Evolutionary conservation across 768 basidiomycete species (phyloP).

Genomic region (Kwoniella botswanensis): DNA sequence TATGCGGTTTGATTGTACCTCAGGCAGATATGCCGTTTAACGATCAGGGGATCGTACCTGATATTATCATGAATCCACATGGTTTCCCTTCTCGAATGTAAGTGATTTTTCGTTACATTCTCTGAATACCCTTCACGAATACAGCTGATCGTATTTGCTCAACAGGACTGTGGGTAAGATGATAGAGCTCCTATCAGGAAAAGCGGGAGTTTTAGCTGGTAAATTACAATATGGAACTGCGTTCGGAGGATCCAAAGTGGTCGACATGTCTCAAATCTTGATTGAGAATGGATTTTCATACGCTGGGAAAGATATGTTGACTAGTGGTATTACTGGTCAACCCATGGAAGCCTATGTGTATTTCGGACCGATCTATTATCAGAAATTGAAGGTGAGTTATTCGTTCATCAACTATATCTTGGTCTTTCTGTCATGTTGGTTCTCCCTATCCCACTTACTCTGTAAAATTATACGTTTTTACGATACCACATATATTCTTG

Average conservation of each 20-base stretch:
- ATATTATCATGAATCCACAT: slow-evolving; percentile 99
- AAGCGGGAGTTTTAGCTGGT: slow-evolving; percentile 90
- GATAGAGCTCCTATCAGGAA: slow-evolving; percentile 96
- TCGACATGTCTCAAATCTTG: slow-evolving; percentile 96
- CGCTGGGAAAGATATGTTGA: slow-evolving; percentile 98
- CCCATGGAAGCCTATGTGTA: slow-evolving; percentile 95
- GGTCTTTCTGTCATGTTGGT: no score
- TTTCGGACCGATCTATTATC: slow-evolving; percentile 98
- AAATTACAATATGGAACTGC: slow-evolving; percentile 63
- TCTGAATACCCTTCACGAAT: no score
- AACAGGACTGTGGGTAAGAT: slow-evolving; percentile 99
- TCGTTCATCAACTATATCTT: background rate
- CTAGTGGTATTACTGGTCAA: slow-evolving; percentile 96
- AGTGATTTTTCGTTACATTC: slow-evolving; percentile 18
- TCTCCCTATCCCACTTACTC: no score
- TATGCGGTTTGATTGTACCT: slow-evolving; percentile 97
- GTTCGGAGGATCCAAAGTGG: slow-evolving; percentile 97
- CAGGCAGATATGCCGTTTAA: slow-evolving; percentile 99
- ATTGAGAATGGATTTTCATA: slow-evolving; percentile 96
- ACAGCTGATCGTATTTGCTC: background rate
- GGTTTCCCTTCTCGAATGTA: slow-evolving; percentile 89
- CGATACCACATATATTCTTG: no score
- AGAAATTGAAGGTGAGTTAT: slow-evolving; percentile 86
- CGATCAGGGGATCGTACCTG: slow-evolving; percentile 92
- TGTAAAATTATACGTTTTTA: no score